Conservation (phyloP, 2,329 filamentous ascomycete species). For the Aspergillus felis region DNA sequence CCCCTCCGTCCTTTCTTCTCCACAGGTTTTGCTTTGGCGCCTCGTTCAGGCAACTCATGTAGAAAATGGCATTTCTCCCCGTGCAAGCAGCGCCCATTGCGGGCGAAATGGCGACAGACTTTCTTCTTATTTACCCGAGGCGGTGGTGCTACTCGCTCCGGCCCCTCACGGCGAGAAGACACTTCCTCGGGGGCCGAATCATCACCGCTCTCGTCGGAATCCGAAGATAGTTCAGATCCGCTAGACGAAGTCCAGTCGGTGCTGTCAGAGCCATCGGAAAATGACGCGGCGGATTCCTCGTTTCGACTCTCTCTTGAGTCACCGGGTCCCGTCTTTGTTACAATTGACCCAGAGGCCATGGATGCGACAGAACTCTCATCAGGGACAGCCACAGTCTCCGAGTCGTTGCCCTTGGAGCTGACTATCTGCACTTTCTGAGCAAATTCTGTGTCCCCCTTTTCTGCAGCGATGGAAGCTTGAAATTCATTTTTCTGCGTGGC, state of each 20-base stretch:
- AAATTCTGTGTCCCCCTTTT: not conserved
- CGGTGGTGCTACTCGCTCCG: conserved; percentile 38
- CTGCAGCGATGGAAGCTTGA: not conserved
- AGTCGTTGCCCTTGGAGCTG: not conserved
- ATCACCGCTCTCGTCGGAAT: conserved; percentile 23
- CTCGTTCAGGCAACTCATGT: conserved; percentile 35
- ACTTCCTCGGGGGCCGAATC: conserved; percentile 40
- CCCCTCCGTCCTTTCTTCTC: conserved; percentile 36
- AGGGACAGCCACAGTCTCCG: not conserved
- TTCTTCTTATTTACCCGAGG: conserved; percentile 31
- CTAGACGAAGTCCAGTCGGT: conserved; percentile 40
- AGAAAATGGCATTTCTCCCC: conserved; percentile 41
- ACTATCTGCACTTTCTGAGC: not conserved
- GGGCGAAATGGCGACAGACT: conserved; percentile 40
- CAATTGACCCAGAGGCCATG: not conserved
- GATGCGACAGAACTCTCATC: not conserved
- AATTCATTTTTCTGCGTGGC: not conserved
- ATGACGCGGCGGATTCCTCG: conserved; percentile 9
- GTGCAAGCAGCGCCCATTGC: conserved; percentile 39
- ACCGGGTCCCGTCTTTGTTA: not conserved
- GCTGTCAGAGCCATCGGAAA: conserved; percentile 18
- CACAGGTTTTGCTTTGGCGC: conserved; percentile 22
- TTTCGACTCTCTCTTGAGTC: not conserved
- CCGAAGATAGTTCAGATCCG: conserved; percentile 26
- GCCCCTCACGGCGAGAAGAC: conserved; percentile 38